Conservation (phyloP, 164 flowering plant genomes). For the Umbilicus rupestris region DNA sequence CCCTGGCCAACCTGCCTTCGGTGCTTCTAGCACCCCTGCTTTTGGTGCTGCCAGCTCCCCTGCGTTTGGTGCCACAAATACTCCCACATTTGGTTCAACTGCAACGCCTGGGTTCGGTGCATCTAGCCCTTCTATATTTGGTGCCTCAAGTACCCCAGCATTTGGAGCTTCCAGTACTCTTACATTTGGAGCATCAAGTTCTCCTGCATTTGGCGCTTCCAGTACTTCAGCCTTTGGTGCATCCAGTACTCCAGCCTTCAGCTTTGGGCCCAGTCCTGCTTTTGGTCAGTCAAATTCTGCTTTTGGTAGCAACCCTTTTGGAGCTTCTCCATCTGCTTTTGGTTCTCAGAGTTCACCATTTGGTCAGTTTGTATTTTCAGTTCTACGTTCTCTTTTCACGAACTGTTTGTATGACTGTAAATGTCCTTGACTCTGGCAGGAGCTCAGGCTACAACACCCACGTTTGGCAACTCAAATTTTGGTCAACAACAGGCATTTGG, state of each 20-base stretch:
- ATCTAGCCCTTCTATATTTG: constrained; percentile 33
- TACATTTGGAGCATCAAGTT: constrained; percentile 33
- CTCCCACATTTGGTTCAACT: constrained; percentile 48
- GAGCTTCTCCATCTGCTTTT: constrained; percentile 44
- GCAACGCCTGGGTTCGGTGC: constrained; percentile 47
- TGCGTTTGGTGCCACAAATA: constrained; percentile 51
- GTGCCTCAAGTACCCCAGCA: constrained; percentile 30
- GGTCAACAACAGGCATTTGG: constrained; percentile 53
- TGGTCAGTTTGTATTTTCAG: constrained; percentile 27
- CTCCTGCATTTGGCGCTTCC: constrained; percentile 37
- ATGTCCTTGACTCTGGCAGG: not conserved
- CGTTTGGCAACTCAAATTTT: constrained; percentile 55
- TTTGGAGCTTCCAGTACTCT: constrained; percentile 43
- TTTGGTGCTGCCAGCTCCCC: constrained; percentile 51
- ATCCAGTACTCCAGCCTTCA: constrained; percentile 31
- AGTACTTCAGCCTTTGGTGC: constrained; percentile 33
- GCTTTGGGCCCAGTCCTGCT: constrained; percentile 45
- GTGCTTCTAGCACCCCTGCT: constrained; percentile 39
- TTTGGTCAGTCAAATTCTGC: constrained; percentile 66
- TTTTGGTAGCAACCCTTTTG: constrained; percentile 64
- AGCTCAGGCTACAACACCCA: constrained; percentile 35
- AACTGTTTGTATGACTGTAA: constrained; percentile 8
- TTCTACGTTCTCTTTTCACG: not conserved
- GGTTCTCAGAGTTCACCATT: constrained; percentile 59
- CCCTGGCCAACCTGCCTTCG: constrained; percentile 60